Evolutionary conservation across 305 asterid genomes (phyloP), one percentile per base, ranked within the genome.

Genomic region (Nicotiana rustica): DNA sequence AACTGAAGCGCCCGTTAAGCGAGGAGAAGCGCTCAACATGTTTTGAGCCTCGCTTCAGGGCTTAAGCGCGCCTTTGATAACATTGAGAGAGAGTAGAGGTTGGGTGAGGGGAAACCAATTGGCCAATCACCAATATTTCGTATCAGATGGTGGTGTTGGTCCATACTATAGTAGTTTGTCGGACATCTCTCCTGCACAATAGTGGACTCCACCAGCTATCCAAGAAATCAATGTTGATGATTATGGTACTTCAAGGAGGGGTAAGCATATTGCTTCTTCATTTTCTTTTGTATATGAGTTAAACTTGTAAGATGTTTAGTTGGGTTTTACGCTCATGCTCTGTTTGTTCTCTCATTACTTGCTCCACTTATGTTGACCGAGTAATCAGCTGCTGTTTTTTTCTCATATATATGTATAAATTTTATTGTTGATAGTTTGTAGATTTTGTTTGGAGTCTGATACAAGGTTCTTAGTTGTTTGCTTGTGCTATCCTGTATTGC

Each of bases 181-280:
- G 60, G 98, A 96, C 38, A 84, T 93, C 77, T 96, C 98, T 79
- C 97, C 97, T 9, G 83, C 86, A 12, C 98, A 87, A 83, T 98
- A 91, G 80, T 93, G 98, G 99, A 92, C 94, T 76, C 96, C 98
- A 15, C 97, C 98, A 18, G 89, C 92, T 29, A 81, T 92, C 69
- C 99, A 97, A 88, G 99, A 95, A 87, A 95, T 95, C 85, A 93
- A 87, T 79, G 81, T 86, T 36, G 95, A 92, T 89, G 96, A 95
- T 83, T 91, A 88, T 87, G 91, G 83, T 82, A 82, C 89, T 76
- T 89, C 98, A 35, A 88, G 91, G 81, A 90, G 95, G 91, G 98
- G 99, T 96, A 90, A 79, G 33, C 52, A 44, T 15, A 44, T 64
- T 31, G 67, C 33, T 38, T 66, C 67, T 64, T 81, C 61, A 4